Evolutionary conservation across 768 basidiomycete genomes (phyloP), one percentile per base, ranked within the genome.

Genomic region (Tephrocybe sp.): DNA sequence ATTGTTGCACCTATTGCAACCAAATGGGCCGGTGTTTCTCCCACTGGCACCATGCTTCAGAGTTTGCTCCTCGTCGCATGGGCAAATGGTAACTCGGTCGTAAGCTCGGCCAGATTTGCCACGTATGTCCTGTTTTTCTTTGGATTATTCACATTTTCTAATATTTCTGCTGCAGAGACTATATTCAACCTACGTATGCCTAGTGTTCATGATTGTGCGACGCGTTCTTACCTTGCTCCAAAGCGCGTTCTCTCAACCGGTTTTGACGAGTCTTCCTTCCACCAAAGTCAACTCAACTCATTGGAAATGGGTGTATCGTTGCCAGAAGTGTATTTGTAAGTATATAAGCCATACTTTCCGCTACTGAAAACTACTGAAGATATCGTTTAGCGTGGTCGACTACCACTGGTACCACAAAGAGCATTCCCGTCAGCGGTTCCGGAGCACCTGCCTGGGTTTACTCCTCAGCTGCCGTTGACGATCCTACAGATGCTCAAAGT

Each of bases 231-330:
- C 34, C 21, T 38, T 28, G 41, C 15, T 14, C 10, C 2, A 53
- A 77, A 53, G 76, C n/a, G 70, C 67, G 25, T 74, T 81, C 61
- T 47, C 64, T 15, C 81, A 81, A 1, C 81, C 83, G 0, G 67
- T 72, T 14, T 65, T 86, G 41, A 84, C 82, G 1, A 74, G 74
- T 38, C 66, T 83, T 10, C 75, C 77, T 4, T 70, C 72, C 7
- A 74, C 77, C 14, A 72, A 66, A 48, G 74, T 84, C 21, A 83
- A 83, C 56, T 63, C 80, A 0, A 84, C 83, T 1, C 80, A 83
- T 56, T 85, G 83, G 82, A 83, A 83, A 55, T 84, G 80, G 77
- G 81, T 84, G 3, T 86, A 76, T 68, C 73, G 81, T 15, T 86
- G 84, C 74, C 79, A 84, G 59, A 79, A 83, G 64, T 86, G 84